These are phyloP conservation scores for Klebsormidium nitens DNA, from an alignment of 139 green algal genomes.

Conservation along the genomic window DNA sequence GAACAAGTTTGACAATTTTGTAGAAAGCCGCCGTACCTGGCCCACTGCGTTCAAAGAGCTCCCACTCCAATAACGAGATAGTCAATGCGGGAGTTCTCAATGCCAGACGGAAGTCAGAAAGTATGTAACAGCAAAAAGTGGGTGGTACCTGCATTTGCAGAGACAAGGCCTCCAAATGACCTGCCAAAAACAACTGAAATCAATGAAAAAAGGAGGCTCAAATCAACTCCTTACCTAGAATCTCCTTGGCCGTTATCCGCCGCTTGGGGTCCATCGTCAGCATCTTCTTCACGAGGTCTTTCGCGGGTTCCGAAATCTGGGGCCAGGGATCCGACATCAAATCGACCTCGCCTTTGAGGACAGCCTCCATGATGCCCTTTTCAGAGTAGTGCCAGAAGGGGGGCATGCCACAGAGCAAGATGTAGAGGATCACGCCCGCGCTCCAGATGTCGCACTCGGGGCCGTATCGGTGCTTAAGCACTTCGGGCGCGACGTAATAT, in stretches of 20 bases:
- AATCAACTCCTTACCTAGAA: not conserved
- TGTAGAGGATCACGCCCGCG: slow-evolving; percentile 45
- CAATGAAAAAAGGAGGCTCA: too few relatives aligned
- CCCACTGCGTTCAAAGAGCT: too few relatives aligned
- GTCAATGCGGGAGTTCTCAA: too few relatives aligned
- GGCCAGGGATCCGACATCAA: slow-evolving; percentile 11
- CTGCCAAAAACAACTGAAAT: too few relatives aligned
- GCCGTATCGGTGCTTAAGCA: slow-evolving; percentile 43
- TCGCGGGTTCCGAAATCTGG: slow-evolving; percentile 16
- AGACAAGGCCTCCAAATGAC: too few relatives aligned
- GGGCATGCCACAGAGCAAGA: slow-evolving; percentile 40
- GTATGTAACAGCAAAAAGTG: too few relatives aligned
- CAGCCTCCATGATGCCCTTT: slow-evolving; percentile 26
- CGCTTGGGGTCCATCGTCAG: slow-evolving; percentile 24
- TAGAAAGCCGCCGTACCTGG: too few relatives aligned
- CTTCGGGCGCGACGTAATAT: slow-evolving; percentile 82
- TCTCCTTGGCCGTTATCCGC: slow-evolving; percentile 13
- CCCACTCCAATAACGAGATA: too few relatives aligned
- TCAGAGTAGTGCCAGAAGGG: slow-evolving; percentile 34
- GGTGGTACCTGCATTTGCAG: too few relatives aligned
- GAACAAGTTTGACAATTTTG: too few relatives aligned
- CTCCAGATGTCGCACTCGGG: slow-evolving; percentile 45
- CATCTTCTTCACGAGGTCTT: slow-evolving; percentile 28
- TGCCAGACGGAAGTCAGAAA: too few relatives aligned
- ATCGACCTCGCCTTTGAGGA: slow-evolving; percentile 28